phyloP scores from a whole-genome alignment of 441 rosid species.

The Gossypium davidsonii region DNA sequence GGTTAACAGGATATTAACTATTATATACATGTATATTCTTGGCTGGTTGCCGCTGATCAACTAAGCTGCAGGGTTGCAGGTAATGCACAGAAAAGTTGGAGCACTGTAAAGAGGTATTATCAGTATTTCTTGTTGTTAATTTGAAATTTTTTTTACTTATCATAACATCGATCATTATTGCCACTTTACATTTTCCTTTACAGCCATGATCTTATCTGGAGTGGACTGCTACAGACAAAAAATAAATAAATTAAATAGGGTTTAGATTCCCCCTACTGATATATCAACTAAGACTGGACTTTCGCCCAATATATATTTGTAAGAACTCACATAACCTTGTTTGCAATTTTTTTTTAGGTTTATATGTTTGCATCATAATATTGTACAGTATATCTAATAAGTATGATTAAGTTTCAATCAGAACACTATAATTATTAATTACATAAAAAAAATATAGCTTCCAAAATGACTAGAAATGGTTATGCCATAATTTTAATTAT shows the following conservation, averaged over 20 bases:
- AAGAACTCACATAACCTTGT: not conserved
- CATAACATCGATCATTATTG: not conserved
- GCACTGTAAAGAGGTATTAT: slow-evolving; percentile 56
- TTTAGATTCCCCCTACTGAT: slow-evolving; percentile 17
- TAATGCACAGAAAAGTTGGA: slow-evolving; percentile 48
- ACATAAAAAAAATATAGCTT: not conserved
- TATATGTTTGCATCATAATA: slow-evolving; percentile 9
- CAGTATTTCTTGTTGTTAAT: slow-evolving; percentile 34
- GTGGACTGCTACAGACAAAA: slow-evolving; percentile 25
- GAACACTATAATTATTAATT: not conserved
- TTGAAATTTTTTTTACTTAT: not conserved
- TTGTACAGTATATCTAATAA: not conserved
- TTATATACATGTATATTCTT: not conserved
- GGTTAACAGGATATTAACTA: slow-evolving; percentile 24
- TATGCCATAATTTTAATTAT: not conserved
- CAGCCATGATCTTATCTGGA: slow-evolving; percentile 33
- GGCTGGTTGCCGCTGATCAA: slow-evolving; percentile 27
- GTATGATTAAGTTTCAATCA: slow-evolving; percentile 8
- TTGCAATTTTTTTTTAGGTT: not conserved
- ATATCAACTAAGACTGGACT: not conserved
- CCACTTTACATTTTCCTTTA: not conserved
- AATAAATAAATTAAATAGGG: slow-evolving; percentile 16
- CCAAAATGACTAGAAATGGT: not conserved
- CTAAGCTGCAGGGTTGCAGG: slow-evolving; percentile 47
- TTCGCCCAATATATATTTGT: not conserved